Evolutionary conservation across 768 basidiomycete species (phyloP).

Genomic region (Candolleomyces eurysporus): DNA sequence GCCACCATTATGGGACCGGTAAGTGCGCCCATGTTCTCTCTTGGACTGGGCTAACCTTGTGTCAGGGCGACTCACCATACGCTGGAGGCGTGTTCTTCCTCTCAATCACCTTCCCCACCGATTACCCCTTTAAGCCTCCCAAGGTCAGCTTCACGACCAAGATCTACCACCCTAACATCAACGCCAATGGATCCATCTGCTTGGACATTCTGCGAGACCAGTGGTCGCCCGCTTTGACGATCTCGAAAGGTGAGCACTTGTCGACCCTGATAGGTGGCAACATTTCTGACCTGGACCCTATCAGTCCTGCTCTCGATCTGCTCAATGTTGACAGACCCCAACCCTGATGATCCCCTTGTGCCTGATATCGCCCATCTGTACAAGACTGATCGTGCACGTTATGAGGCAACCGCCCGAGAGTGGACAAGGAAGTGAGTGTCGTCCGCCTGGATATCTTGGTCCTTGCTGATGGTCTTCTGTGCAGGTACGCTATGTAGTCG

Average conservation of each 20-base stretch:
- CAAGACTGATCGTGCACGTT: constrained; percentile 97
- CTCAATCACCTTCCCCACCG: constrained; percentile 89
- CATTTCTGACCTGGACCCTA: not conserved
- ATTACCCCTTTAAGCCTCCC: constrained; percentile 99
- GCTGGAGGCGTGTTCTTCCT: constrained; percentile 99
- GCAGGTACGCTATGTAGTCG: constrained; percentile 38
- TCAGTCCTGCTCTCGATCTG: constrained; percentile 95
- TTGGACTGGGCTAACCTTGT: constrained; percentile 24
- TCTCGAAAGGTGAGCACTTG: constrained; percentile 82
- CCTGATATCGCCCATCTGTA: constrained; percentile 98
- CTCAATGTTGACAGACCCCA: constrained; percentile 99
- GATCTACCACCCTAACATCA: constrained; percentile 99
- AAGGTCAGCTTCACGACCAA: constrained; percentile 99
- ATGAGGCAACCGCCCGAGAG: constrained; percentile 97
- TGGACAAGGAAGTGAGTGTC: constrained; percentile 96
- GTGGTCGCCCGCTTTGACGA: constrained; percentile 98
- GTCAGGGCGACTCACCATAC: constrained; percentile 94
- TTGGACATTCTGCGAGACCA: constrained; percentile 98
- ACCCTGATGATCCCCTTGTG: constrained; percentile 97
- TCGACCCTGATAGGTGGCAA: not conserved
- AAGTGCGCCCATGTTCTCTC: constrained; percentile 31
- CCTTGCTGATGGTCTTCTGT: constrained; percentile 12
- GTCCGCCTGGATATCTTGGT: not conserved
- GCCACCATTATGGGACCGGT: constrained; percentile 99
- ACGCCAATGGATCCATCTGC: constrained; percentile 98